Evolutionary conservation across 2,329 filamentous ascomycete genomes (phyloP).

Genomic region (Exophiala sp.): DNA sequence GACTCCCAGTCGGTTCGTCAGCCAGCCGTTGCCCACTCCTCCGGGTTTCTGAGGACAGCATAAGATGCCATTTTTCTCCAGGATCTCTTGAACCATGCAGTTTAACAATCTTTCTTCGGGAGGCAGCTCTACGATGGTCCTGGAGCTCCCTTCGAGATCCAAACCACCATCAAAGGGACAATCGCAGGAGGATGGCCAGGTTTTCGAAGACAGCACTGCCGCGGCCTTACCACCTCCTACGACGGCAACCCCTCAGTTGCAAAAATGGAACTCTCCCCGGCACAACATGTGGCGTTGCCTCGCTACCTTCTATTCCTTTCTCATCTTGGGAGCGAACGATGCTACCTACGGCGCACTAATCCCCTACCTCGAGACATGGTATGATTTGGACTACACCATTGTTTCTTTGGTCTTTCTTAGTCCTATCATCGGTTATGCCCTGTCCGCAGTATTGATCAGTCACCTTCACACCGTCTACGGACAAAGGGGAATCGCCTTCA

Average conservation of each 20-base stretch:
- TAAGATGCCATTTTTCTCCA: too few species aligned
- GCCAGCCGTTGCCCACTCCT: too few species aligned
- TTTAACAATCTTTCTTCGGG: conserved; percentile 2
- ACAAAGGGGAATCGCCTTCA: conserved; percentile 63
- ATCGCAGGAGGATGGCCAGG: neutral
- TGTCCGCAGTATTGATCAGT: conserved; percentile 42
- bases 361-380: conserved; percentile 40
- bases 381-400: conserved; percentile 41
- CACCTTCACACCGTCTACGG: conserved; percentile 45
- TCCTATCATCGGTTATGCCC: conserved; percentile 43
- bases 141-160: conserved; percentile 13
- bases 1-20: too few species aligned
- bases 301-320: conserved; percentile 55
- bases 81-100: conserved; percentile 3
- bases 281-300: conserved; percentile 55
- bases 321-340: conserved; percentile 53
- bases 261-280: conserved; percentile 59
- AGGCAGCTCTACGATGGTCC: conserved; percentile 13
- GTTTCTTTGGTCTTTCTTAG: conserved; percentile 47
- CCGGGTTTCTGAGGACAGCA: too few species aligned
- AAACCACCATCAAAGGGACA: neutral
- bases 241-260: conserved; percentile 39
- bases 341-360: conserved; percentile 49
- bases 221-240: conserved; percentile 41
- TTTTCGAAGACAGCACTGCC: neutral